Base-by-base conservation (phyloP, 1,139 yeast genomes). In the Taiozyma sp. region DNA sequence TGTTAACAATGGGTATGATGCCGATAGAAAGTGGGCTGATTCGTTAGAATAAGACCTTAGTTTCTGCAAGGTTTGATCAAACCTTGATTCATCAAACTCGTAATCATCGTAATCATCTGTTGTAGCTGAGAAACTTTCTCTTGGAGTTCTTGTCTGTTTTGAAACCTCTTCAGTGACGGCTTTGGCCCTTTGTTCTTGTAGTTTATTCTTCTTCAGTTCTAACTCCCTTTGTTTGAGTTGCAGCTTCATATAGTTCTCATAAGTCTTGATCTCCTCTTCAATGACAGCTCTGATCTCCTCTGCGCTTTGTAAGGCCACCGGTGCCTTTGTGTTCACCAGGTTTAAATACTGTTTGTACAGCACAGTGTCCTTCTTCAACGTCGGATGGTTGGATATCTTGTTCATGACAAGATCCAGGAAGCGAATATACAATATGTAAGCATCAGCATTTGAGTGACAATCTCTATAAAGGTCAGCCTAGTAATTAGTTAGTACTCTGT, bases 361-460 rank as follows among this genome's bases (percentile, higher is more conserved):
- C 14, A 54, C 49, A 8, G 67, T 65, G 42, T 63, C 65, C 22
- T 53, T 51, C 48, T 62, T 64, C 46, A 74, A 57, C 38, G 71
- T 76, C 0, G 80, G 79, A 53, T 78, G 81, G 3, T 54, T 62
- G 7, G 74, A 72, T 46, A 80, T 59, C 45, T 68, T 67, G 62
- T 77, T 73, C 50, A 76, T 70, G 41, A 79, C 70, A 49, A 80
- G 66, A 51, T 80, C 80, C 8, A 79, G 71, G 57, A 74, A 78
- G 49, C 84, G 63, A 39, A 73, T 62, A 58, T 77, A 78, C 47
- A 80, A 62, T n/a, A 77, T 62, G 56, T 74, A 80, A 1, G 83
- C 79, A 53, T 77, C 76, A 42, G 70, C 74, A 47, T 65, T 63
- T 16, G 71, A 67, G 22, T 67, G 64, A 46, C 74, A 80, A 5